A percentile compares a stretch with the other conserved stretches of the same genome.
Evolutionary conservation across 129 eudicot genomes (phyloP).

Genomic region (Escallonia rubra): DNA sequence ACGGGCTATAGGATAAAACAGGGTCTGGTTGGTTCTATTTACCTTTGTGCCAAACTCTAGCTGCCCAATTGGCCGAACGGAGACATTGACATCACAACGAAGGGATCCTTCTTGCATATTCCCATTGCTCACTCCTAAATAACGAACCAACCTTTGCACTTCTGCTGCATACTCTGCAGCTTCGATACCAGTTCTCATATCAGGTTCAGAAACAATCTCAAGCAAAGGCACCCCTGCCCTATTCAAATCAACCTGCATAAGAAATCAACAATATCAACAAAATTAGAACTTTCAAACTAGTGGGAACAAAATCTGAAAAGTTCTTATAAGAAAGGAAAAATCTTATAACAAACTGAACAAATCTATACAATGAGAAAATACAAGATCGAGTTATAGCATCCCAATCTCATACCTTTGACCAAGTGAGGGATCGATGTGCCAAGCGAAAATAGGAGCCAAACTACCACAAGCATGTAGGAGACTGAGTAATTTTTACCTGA

Average conservation of each 20-base stretch:
- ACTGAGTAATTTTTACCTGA: slow-evolving; percentile 32
- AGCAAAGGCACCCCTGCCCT: slow-evolving; percentile 97
- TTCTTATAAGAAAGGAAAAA: not conserved
- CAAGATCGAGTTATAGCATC: too few species aligned
- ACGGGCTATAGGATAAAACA: not conserved
- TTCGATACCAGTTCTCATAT: slow-evolving; percentile 90
- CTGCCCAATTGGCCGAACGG: slow-evolving; percentile 89
- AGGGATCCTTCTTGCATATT: slow-evolving; percentile 98
- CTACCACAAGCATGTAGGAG: too few species aligned
- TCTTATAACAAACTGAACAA: too few species aligned
- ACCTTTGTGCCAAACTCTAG: slow-evolving; percentile 90
- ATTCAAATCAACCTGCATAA: slow-evolving; percentile 82
- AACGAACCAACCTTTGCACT: slow-evolving; percentile 88
- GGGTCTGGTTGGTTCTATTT: slow-evolving; percentile 1
- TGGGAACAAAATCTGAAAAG: not conserved
- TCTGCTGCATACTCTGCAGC: slow-evolving; percentile 99
- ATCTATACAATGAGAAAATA: too few species aligned
- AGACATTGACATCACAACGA: slow-evolving; percentile 95
- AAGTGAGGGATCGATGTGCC: too few species aligned
- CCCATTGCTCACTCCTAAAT: slow-evolving; percentile 89
- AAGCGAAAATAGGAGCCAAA: not conserved
- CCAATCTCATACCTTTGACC: too few species aligned
- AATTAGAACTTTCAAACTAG: not conserved
- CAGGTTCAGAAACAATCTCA: slow-evolving; percentile 98
- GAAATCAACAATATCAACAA: slow-evolving; percentile 1